Conservation (phyloP, 1,139 yeast genomes). For the Zhuliangozyma parablackwelliae region DNA sequence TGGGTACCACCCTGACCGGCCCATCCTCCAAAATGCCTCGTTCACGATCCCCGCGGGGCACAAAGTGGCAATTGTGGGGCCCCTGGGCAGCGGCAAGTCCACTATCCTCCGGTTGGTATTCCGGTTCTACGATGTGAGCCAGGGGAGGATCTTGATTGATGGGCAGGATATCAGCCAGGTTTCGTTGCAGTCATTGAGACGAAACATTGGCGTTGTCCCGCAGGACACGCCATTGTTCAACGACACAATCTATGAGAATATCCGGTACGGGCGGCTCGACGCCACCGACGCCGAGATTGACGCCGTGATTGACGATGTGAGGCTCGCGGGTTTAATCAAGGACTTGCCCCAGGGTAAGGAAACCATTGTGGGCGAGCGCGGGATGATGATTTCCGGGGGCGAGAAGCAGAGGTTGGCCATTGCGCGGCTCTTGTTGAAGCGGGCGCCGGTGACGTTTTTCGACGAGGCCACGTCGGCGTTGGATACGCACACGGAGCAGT, state of each 20-base stretch:
- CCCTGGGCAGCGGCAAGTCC: conserved; percentile 93
- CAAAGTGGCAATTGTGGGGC: conserved; percentile 91
- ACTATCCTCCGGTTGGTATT: conserved; percentile 80
- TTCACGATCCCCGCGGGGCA: conserved; percentile 89
- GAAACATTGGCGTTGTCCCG: conserved; percentile 86
- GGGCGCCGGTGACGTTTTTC: conserved; percentile 85
- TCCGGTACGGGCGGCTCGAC: conserved; percentile 76
- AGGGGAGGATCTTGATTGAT: conserved; percentile 78
- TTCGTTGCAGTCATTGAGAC: conserved; percentile 70
- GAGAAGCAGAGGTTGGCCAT: conserved; percentile 95
- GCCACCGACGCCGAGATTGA: conserved; percentile 73
- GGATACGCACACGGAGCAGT: conserved; percentile 94
- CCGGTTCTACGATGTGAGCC: conserved; percentile 80
- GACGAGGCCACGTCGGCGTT: conserved; percentile 97
- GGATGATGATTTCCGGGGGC: conserved; percentile 98
- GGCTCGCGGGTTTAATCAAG: conserved; percentile 55
- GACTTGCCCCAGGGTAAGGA: conserved; percentile 80
- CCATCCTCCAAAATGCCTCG: conserved; percentile 74
- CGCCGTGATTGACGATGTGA: conserved; percentile 63
- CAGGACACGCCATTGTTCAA: conserved; percentile 96
- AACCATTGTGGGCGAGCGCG: conserved; percentile 96
- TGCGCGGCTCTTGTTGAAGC: conserved; percentile 78
- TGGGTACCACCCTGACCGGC: conserved; percentile 86
- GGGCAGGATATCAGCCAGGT: conserved; percentile 84
- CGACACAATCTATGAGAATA: conserved; percentile 82